Percentiles rank a stretch among this genome's conserved stretches.
Evolutionary conservation across 78 protist genomes (phyloP).

Genomic region (Anaeramoeba flamelloides): DNA sequence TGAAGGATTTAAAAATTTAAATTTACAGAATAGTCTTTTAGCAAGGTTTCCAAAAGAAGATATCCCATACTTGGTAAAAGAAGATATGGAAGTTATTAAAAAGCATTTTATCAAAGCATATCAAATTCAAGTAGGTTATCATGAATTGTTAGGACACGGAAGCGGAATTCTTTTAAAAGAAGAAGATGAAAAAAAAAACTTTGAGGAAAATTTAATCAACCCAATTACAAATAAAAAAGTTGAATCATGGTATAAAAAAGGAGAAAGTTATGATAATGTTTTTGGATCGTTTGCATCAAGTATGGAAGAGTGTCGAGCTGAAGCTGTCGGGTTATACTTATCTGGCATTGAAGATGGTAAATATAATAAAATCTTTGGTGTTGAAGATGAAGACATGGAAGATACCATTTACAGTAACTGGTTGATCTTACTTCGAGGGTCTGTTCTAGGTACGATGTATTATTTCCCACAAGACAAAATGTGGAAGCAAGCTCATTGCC

Average conservation of each 20-base stretch:
- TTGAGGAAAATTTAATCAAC: background rate
- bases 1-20: background rate
- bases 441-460: background rate
- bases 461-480: background rate
- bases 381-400: background rate
- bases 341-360: background rate
- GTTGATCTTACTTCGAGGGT: background rate
- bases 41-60: background rate
- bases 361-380: background rate
- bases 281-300: background rate
- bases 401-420: background rate
- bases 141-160: background rate
- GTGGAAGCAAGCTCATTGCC: background rate
- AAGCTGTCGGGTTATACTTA: background rate
- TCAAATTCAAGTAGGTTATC: background rate
- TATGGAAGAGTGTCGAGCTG: background rate
- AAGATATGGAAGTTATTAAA: background rate
- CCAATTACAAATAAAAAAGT: background rate
- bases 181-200: background rate
- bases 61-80: background rate
- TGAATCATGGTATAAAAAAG: background rate
- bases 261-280: background rate
- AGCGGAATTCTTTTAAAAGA: background rate
- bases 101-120: background rate
- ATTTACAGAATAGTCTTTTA: background rate